Evolutionary conservation across 1,284 basidiomycete genomes (phyloP), one percentile per base, ranked within the genome.

Genomic region (Inonotus obliquus): DNA sequence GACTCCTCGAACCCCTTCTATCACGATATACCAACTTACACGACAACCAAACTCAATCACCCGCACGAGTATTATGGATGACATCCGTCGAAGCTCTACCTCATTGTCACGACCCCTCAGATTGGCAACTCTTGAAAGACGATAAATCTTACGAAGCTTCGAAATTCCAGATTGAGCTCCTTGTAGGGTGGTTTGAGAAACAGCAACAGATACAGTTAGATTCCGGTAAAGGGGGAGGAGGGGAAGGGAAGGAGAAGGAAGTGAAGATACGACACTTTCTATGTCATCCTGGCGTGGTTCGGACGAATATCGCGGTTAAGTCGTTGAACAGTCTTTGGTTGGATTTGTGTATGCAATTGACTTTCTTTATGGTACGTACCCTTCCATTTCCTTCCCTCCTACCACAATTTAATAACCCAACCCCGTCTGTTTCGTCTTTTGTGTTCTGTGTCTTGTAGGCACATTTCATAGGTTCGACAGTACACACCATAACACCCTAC

Each of bases 151-250:
- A 96, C 70, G 82, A 90, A 65, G 80, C 79, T 7, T 82, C 85
- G 10, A 96, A 96, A 73, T 94, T 91, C 71, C 85, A 94, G 72
- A 85, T 85, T 17, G 92, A 94, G 67, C 73, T 94, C 39, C 77
- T 94, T 54, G 79, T 81, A 3, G 75, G 81, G 1, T 74, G 81
- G 57, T 77, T 96, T 39, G 87, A 88, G 64, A 75, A 56, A 35
- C 53, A 56, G 38, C 53, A 61, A n/a, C 58, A 60, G 23, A 35
- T n/a, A 11, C 25, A 65, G n/a, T 63, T 62, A 19, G 70, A 66
- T 10, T 39, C 47, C 25, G 56, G 64, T 37, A 14, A 13, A 45
- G 41, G 14, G 14, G 41, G 17, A n/a, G 41, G 13, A 45, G 5
- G 14, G 14, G 14, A 45, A 45, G 41, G 25, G 1, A 65, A 65